Evolutionary conservation across 495 filamentous ascomycete genomes (phyloP).

Genomic region (Glonium stellatum): DNA sequence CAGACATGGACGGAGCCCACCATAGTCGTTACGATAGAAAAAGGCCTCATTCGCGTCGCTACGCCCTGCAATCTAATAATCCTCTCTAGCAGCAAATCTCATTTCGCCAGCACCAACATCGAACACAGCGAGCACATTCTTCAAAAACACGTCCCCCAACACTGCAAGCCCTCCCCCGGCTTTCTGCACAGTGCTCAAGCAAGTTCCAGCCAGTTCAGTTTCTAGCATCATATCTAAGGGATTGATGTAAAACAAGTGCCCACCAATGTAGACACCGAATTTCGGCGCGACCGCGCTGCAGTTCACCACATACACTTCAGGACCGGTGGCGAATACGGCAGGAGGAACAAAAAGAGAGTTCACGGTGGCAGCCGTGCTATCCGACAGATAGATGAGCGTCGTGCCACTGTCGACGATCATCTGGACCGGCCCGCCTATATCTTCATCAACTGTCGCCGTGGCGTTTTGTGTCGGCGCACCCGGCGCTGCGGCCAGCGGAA

Average conservation of each 20-base stretch:
- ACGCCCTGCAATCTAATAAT: background rate
- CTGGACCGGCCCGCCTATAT: conserved; percentile 9
- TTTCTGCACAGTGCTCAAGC: conserved; percentile 25
- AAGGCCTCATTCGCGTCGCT: too few species aligned
- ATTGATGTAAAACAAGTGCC: conserved; percentile 47
- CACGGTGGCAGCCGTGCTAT: conserved; percentile 43
- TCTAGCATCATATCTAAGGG: conserved; percentile 48
- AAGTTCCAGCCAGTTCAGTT: conserved; percentile 26
- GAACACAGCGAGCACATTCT: conserved; percentile 56
- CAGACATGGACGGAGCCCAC: too few species aligned
- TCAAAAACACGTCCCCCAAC: conserved; percentile 57
- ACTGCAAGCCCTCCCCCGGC: conserved; percentile 34
- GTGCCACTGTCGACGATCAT: conserved; percentile 42
- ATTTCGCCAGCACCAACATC: conserved; percentile 46
- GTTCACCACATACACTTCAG: conserved; percentile 46
- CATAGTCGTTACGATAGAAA: too few species aligned
- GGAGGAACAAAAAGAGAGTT: conserved; percentile 50
- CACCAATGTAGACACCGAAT: conserved; percentile 47
- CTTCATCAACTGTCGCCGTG: background rate
- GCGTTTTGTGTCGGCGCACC: background rate
- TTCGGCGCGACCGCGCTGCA: conserved; percentile 50
- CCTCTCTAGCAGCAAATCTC: background rate
- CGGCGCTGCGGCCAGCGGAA: background rate
- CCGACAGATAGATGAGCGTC: conserved; percentile 39
- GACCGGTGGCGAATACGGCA: conserved; percentile 40